Evolutionary conservation across 164 flowering plant species (phyloP), one percentile per base, ranked within the genome.

Genomic region (Vitis labrusca): DNA sequence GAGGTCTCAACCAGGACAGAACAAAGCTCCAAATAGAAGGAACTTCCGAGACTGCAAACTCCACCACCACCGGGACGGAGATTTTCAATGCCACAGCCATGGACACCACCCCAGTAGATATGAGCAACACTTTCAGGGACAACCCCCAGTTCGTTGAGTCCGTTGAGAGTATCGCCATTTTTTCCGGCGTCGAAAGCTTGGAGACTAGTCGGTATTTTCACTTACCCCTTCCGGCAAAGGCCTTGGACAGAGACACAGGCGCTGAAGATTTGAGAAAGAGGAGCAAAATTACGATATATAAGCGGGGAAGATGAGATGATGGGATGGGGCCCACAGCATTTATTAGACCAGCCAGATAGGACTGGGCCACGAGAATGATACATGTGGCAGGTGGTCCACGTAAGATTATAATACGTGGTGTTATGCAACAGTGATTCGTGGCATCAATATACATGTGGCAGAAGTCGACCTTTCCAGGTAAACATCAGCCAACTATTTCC

Each of bases 1-100:
- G 98, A 27, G 94, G 98, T 13, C 71, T 67, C 10, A 94, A 82
- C 84, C 86, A 94, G 1, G 87, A 78, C 53, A 72, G 72, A 10
- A 80, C 23, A 59, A 55, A 71, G 63, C 63, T 74, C 81, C 85
- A 91, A 4, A 89, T 19, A 23, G 67, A 57, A 6, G 97, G 95
- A 10, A 85, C 57, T n/a, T 82, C 83, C 15, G 71, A 67, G 48
- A 69, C 48, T 0, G 84, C 60, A 62, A 88, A 81, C 2, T 80
- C 76, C 0, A 70, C 13, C 0, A 87, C 48, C 8, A 74, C 62
- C 0, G 94, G 93, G 1, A 74, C 71, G 0, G 78, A 80, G 60
- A 79, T 52, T 70, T 84, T 86, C 13, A 91, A 63, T 37, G 76
- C 17, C 50, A 88, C 50, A 0, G 85, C 92, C 17, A 76, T 44